phyloP scores from a whole-genome alignment of 2,329 filamentous ascomycete species.

The Ophiostoma pallidulum region DNA sequence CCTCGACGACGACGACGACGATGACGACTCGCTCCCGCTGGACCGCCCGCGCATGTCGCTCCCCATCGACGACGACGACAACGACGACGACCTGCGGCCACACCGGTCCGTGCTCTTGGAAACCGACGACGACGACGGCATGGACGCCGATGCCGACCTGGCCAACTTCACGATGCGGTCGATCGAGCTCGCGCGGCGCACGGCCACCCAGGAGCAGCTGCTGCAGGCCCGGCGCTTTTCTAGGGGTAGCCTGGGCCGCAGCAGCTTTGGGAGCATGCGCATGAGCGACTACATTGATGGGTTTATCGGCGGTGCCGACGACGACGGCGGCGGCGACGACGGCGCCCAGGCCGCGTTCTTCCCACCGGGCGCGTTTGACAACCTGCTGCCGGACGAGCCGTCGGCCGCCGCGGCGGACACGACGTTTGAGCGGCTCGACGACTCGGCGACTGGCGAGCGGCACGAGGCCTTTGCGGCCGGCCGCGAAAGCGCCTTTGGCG shows the following conservation, averaged over 20 bases:
- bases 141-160: slow-evolving; percentile 31
- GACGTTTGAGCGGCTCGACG: slow-evolving; percentile 33
- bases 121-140: slow-evolving; percentile 9
- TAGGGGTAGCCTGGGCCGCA: slow-evolving; percentile 43
- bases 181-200: slow-evolving; percentile 49
- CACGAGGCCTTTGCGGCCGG: slow-evolving; percentile 26
- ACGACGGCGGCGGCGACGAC: slow-evolving; percentile 30
- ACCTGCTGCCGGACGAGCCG: slow-evolving; percentile 30
- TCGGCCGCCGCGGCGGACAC: slow-evolving; percentile 29
- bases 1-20: slow-evolving; percentile 37
- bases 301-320: slow-evolving; percentile 23
- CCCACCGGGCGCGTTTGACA: slow-evolving; percentile 35
- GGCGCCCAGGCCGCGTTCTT: slow-evolving; percentile 44
- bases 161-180: slow-evolving; percentile 46
- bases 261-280: slow-evolving; percentile 42
- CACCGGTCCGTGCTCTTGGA: slow-evolving; percentile 47
- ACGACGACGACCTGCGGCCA: slow-evolving; percentile 42
- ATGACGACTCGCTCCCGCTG: slow-evolving; percentile 42
- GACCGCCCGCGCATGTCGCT: slow-evolving; percentile 47
- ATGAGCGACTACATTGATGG: slow-evolving; percentile 42
- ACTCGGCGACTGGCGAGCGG: slow-evolving; percentile 7
- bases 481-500: slow-evolving; percentile 41
- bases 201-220: slow-evolving; percentile 31
- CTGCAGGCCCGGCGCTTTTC: slow-evolving; percentile 35
- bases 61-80: slow-evolving; percentile 41